Conservation (phyloP, 306 rosid species). For the Cicer chorassanicum region DNA sequence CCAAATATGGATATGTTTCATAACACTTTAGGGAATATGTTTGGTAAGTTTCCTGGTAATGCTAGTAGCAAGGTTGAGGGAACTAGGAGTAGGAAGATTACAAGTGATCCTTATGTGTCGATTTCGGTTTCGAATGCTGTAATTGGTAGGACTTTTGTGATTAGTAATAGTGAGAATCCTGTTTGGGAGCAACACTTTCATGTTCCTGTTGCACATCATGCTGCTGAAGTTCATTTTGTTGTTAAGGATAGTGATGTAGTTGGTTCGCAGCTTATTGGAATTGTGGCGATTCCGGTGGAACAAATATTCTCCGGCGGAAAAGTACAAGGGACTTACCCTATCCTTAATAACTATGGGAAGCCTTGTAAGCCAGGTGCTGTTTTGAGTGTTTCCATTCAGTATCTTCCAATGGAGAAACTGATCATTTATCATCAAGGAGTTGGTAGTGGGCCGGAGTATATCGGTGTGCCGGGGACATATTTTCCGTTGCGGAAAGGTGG, state of each 20-base stretch:
- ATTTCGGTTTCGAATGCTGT: conserved; percentile 77
- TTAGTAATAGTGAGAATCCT: conserved; percentile 88
- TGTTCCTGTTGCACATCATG: conserved; percentile 88
- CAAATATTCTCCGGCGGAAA: conserved; percentile 66
- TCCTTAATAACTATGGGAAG: conserved; percentile 74
- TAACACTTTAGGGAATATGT: conserved; percentile 79
- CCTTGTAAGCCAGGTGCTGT: conserved; percentile 84
- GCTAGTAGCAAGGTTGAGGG: conserved; percentile 67
- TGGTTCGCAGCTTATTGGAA: conserved; percentile 86
- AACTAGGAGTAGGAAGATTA: conserved; percentile 60
- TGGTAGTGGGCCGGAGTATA: conserved; percentile 87
- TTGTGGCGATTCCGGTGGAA: conserved; percentile 80
- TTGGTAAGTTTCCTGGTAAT: conserved; percentile 64
- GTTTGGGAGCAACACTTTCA: conserved; percentile 85
- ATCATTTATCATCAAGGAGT: conserved; percentile 76
- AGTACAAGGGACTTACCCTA: conserved; percentile 77
- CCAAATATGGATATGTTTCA: conserved; percentile 99
- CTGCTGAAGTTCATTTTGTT: conserved; percentile 81
- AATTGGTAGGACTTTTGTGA: conserved; percentile 90
- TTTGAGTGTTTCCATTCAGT: conserved; percentile 79
- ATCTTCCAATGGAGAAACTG: conserved; percentile 73
- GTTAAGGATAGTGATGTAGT: conserved; percentile 96
- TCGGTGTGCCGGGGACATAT: conserved; percentile 92
- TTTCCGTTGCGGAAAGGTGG: conserved; percentile 94
- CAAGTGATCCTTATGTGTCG: conserved; percentile 96